phyloP scores from a whole-genome alignment of 768 basidiomycete genomes.

The Suillus subluteus region DNA sequence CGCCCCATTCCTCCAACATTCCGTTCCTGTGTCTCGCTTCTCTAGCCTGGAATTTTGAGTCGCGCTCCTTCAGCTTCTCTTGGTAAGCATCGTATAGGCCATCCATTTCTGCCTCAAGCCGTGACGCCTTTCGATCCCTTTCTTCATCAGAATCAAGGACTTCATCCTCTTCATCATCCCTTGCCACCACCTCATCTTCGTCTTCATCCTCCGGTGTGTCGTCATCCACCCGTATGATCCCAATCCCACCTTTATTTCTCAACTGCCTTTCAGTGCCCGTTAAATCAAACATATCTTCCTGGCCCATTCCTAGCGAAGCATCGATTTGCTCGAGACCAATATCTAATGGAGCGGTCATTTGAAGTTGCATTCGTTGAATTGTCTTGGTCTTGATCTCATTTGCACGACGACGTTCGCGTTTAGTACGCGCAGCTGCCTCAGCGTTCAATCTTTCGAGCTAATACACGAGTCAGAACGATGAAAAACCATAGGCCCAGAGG shows the following conservation, averaged over 20 bases:
- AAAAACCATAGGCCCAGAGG: slow-evolving; percentile 13
- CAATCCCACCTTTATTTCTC: slow-evolving; percentile 44
- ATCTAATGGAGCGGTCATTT: slow-evolving; percentile 97
- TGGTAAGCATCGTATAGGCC: slow-evolving; percentile 87
- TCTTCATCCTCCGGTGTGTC: slow-evolving; percentile 47
- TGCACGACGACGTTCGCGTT: slow-evolving; percentile 79
- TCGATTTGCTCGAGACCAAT: slow-evolving; percentile 90
- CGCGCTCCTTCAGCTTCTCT: slow-evolving; percentile 76
- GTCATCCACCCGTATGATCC: slow-evolving; percentile 46
- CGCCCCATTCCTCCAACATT: slow-evolving; percentile 81
- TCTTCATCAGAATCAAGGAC: slow-evolving; percentile 71
- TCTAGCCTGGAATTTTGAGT: slow-evolving; percentile 85
- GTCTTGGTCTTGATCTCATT: slow-evolving; percentile 90
- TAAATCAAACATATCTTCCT: slow-evolving; percentile 90
- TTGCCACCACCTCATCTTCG: slow-evolving; percentile 30
- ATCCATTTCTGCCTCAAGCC: slow-evolving; percentile 87
- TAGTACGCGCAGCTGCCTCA: slow-evolving; percentile 71
- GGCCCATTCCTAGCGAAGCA: slow-evolving; percentile 67
- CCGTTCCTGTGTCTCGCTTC: slow-evolving; percentile 75
- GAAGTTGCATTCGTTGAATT: slow-evolving; percentile 92
- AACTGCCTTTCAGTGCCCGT: slow-evolving; percentile 56
- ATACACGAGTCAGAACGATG: slow-evolving; percentile 9
- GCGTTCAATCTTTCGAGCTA: slow-evolving; percentile 85
- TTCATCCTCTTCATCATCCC: slow-evolving; percentile 44
- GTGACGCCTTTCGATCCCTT: slow-evolving; percentile 56